A percentile compares a stretch with the other conserved stretches of the same genome.
Evolutionary conservation across 805 yeast species (phyloP).

Genomic region (Monosporozyma aquatica): DNA sequence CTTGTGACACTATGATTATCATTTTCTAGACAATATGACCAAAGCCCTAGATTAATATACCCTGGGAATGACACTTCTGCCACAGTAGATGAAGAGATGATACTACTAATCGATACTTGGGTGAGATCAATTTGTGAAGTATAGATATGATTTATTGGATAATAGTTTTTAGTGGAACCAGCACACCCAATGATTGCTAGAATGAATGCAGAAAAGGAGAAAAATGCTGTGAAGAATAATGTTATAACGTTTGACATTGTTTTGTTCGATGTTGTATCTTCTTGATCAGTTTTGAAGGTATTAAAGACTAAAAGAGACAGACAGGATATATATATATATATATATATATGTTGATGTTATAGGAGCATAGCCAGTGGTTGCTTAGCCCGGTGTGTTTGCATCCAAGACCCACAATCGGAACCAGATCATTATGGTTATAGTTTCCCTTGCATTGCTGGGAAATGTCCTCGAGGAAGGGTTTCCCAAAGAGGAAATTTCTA

Average conservation of each 20-base stretch:
- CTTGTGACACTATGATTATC: slow-evolving; percentile 12
- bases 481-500: too few species aligned
- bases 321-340: too few species aligned
- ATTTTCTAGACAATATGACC: slow-evolving; percentile 54
- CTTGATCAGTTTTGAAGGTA: neutral
- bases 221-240: slow-evolving; percentile 20
- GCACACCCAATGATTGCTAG: slow-evolving; percentile 43
- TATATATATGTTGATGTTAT: too few species aligned
- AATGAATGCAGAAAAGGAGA: slow-evolving; percentile 37
- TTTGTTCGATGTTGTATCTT: neutral
- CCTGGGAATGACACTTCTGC: slow-evolving; percentile 32
- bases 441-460: too few species aligned
- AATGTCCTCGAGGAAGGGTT: too few species aligned
- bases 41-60: slow-evolving; percentile 46
- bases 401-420: too few species aligned
- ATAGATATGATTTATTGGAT: slow-evolving; percentile 38
- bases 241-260: slow-evolving; percentile 17
- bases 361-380: too few species aligned
- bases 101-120: slow-evolving; percentile 14
- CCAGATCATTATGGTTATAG: too few species aligned
- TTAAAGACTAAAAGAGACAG: too few species aligned
- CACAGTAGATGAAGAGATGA: slow-evolving; percentile 10
- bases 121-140: slow-evolving; percentile 40
- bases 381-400: too few species aligned
- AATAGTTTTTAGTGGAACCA: slow-evolving; percentile 39